Conservation (phyloP, 164 flowering plant genomes). For the Vitis amurensis region DNA sequence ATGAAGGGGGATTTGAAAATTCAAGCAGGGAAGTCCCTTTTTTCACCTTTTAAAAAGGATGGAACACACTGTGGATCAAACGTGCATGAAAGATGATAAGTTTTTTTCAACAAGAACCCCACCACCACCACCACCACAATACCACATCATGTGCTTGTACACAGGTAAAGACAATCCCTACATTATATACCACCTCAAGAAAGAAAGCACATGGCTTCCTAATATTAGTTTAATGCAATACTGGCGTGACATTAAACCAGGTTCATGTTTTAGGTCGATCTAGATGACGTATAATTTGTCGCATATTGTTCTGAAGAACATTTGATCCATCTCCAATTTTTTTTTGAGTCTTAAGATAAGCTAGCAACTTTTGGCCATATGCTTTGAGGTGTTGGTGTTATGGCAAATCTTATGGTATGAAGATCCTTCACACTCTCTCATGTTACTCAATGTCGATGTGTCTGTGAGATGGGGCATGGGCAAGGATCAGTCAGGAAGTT, state of each 20-base stretch:
- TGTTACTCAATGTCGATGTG: background rate
- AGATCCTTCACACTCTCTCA: background rate
- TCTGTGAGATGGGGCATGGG: slow-evolving; percentile 9
- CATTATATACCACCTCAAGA: slow-evolving; percentile 8
- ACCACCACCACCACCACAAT: slow-evolving; percentile 11
- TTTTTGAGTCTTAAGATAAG: no score
- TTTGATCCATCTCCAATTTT: background rate
- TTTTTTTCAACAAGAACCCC: slow-evolving; percentile 8
- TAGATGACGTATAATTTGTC: background rate
- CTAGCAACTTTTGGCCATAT: background rate
- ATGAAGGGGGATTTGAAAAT: slow-evolving; percentile 8
- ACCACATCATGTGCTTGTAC: slow-evolving; percentile 25
- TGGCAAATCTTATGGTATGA: background rate
- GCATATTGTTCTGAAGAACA: background rate
- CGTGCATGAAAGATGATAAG: slow-evolving; percentile 21
- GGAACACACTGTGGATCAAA: slow-evolving; percentile 20
- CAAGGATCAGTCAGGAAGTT: slow-evolving; percentile 2
- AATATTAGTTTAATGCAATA: slow-evolving; percentile 16
- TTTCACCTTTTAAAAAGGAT: slow-evolving; percentile 1
- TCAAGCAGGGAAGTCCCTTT: background rate
- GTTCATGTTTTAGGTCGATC: background rate
- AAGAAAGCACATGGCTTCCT: slow-evolving; percentile 24
- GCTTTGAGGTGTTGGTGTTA: background rate
- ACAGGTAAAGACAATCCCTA: slow-evolving; percentile 4
- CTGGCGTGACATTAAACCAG: background rate